Conservation (phyloP, 352 stramenopile species). For the Globisporangium mamillatum region DNA sequence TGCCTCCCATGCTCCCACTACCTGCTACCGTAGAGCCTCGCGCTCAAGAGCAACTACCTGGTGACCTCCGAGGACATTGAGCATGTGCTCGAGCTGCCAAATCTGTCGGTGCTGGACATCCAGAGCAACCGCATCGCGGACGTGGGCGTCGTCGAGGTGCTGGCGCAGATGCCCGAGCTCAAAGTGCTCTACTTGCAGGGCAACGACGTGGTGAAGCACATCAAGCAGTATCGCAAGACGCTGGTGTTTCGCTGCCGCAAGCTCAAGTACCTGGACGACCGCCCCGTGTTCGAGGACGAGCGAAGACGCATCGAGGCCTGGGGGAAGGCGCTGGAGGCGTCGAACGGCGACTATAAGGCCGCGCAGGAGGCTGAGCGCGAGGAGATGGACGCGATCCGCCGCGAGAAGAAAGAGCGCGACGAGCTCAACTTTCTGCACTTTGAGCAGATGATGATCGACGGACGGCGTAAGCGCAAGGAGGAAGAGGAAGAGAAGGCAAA, state of each 20-base stretch:
- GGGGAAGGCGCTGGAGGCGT: conserved; percentile 60
- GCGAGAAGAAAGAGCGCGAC: conserved; percentile 87
- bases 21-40: conserved; percentile 42
- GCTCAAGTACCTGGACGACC: conserved; percentile 80
- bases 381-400: conserved; percentile 79
- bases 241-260: conserved; percentile 70
- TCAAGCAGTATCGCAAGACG: conserved; percentile 86
- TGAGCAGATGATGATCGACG: conserved; percentile 84
- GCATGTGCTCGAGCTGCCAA: conserved; percentile 64
- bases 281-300: conserved; percentile 86
- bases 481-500: conserved; percentile 16
- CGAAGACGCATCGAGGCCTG: conserved; percentile 79
- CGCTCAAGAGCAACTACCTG: conserved; percentile 78
- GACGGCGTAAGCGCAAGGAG: conserved; percentile 46
- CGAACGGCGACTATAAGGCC: conserved; percentile 71
- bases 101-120: conserved; percentile 72
- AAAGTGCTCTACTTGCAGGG: conserved; percentile 83
- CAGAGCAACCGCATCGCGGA: conserved; percentile 82
- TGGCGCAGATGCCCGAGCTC: conserved; percentile 72
- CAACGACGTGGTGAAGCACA: conserved; percentile 86
- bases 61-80: conserved; percentile 52
- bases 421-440: conserved; percentile 86
- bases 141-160: conserved; percentile 53
- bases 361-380: conserved; percentile 80
- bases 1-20: not conserved